Conservation (phyloP, 371 early-diverging fungal species). For the Homolaphlyctis polyrhiza region DNA sequence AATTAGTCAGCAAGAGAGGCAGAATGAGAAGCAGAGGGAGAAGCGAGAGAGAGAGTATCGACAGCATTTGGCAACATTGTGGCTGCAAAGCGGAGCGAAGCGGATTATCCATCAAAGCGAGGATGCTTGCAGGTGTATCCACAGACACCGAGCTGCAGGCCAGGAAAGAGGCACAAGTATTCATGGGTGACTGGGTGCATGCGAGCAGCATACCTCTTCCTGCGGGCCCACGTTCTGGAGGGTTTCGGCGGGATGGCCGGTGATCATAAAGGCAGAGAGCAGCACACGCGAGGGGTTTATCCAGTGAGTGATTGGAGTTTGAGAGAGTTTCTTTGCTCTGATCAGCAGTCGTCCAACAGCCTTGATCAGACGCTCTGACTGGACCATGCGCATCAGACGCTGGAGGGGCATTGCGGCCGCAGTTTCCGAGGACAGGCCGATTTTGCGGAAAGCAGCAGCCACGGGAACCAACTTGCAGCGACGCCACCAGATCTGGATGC, state of each 20-base stretch:
- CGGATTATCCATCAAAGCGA: slow-evolving; percentile 2
- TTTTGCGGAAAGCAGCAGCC: slow-evolving; percentile 10
- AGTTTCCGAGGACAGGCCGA: slow-evolving; percentile 15
- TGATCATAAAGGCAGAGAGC: slow-evolving; percentile 63
- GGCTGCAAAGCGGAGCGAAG: slow-evolving; percentile 1
- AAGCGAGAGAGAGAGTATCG: no score
- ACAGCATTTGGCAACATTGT: no score
- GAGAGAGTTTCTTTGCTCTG: slow-evolving; percentile 8
- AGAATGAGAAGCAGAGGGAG: no score
- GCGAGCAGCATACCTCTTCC: slow-evolving; percentile 43
- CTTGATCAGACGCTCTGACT: slow-evolving; percentile 30
- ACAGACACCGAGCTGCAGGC: neutral
- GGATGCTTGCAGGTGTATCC: slow-evolving; percentile 8
- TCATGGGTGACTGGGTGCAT: neutral
- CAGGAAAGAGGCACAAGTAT: no score
- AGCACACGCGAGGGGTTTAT: slow-evolving; percentile 55
- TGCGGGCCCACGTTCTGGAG: slow-evolving; percentile 43
- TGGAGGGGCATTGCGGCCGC: slow-evolving; percentile 24
- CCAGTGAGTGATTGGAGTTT: neutral
- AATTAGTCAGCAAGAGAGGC: no score
- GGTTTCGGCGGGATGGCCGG: slow-evolving; percentile 56
- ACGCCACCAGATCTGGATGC: slow-evolving; percentile 40
- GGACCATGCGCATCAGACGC: slow-evolving; percentile 21
- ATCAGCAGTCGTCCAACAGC: slow-evolving; percentile 17
- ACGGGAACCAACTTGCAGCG: slow-evolving; percentile 12